These are phyloP conservation scores for Thuidium tamariscinum DNA, from an alignment of 225 moss, liverwort and hornwort species.

Conservation along the genomic window DNA sequence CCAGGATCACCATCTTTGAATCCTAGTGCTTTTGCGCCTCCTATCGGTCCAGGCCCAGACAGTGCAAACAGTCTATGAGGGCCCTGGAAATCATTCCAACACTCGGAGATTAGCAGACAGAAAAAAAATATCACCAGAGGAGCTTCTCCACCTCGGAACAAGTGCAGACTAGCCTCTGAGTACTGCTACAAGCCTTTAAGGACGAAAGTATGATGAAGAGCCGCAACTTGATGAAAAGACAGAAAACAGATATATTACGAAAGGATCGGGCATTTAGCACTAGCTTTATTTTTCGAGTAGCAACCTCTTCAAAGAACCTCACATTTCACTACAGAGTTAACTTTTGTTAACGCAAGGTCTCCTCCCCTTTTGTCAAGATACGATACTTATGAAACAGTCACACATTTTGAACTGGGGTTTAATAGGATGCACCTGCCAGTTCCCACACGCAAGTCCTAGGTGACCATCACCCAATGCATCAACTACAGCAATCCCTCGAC, in stretches of 20 bases:
- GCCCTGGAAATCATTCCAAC: slow-evolving; percentile 38
- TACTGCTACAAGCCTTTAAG: neutral
- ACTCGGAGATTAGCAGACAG: neutral
- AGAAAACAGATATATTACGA: neutral
- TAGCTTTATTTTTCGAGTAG: neutral
- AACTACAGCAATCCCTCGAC: slow-evolving; percentile 80
- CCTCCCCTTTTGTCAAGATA: neutral
- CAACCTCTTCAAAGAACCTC: neutral
- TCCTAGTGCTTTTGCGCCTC: slow-evolving; percentile 55
- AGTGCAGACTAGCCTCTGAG: neutral
- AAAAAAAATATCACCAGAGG: neutral
- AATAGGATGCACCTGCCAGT: slow-evolving; percentile 66
- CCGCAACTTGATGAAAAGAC: neutral
- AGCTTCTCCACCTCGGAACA: neutral
- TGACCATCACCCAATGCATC: slow-evolving; percentile 64
- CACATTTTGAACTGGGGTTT: neutral
- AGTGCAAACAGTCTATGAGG: slow-evolving; percentile 64
- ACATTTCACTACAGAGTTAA: neutral
- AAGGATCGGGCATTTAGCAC: neutral
- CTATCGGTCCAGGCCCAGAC: slow-evolving; percentile 75
- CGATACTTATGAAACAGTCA: neutral
- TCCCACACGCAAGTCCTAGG: slow-evolving; percentile 77
- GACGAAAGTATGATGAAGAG: neutral
- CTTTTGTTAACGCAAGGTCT: neutral
- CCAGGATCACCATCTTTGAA: slow-evolving; percentile 64